phyloP scores from a whole-genome alignment of 2,329 filamentous ascomycete genomes.

The Aaosphaeria arxii region DNA sequence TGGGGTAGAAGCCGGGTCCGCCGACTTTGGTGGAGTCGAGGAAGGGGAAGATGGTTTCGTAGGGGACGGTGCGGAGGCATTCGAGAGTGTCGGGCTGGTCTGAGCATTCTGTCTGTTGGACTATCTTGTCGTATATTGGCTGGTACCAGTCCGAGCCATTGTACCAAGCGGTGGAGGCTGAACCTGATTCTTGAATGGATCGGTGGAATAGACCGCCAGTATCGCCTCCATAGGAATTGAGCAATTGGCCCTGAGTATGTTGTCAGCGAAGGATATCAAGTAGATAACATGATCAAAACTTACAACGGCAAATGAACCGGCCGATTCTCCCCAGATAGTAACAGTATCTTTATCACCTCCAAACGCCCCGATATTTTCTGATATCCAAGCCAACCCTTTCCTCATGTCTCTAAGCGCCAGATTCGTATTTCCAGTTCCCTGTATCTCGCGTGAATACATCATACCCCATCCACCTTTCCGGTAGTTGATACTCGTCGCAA shows the following conservation, averaged over 20 bases:
- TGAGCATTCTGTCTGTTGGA: conserved; percentile 56
- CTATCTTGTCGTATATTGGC: conserved; percentile 34
- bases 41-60: conserved; percentile 55
- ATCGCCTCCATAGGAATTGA: conserved; percentile 31
- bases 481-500: conserved; percentile 37
- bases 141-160: conserved; percentile 50
- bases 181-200: conserved; percentile 36
- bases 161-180: conserved; percentile 38
- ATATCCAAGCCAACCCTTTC: conserved; percentile 46
- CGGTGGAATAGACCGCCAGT: conserved; percentile 36
- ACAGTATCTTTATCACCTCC: conserved; percentile 42
- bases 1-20: conserved; percentile 41
- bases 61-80: conserved; percentile 59
- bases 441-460: conserved; percentile 49
- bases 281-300: background rate
- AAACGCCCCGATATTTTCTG: conserved; percentile 43
- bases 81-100: conserved; percentile 38
- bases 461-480: conserved; percentile 69
- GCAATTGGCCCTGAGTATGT: conserved; percentile 23
- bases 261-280: background rate
- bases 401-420: conserved; percentile 41
- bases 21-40: conserved; percentile 45
- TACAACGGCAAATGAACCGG: conserved; percentile 40
- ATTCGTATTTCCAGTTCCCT: conserved; percentile 48
- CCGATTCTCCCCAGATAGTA: conserved; percentile 46